Base-by-base conservation (phyloP, 805 yeast species). In the Lachancea sp. region DNA sequence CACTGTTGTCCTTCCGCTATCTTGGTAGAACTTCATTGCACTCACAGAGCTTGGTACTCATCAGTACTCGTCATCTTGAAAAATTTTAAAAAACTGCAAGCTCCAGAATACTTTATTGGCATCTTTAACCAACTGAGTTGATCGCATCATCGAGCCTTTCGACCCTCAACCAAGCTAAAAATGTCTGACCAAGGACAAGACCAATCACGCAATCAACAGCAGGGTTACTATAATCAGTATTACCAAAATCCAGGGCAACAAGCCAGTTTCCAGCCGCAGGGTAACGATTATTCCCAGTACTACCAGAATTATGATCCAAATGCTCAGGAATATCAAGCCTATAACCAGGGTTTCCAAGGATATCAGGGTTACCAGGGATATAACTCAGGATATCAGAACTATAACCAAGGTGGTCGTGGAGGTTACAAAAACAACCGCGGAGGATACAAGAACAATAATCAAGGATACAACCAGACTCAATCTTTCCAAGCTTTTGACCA, bases 101-200 rank as follows among this genome's bases (percentile, higher is more conserved):
- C 13, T 26, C 16, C 30, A 11, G 6, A 8, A 26, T 7, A 13
- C 30, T 6, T 26, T 26, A 22, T 22, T 13, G n/a, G n/a, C 30
- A 11, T n/a, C 8, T 26, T n/a, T 15, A 13, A 8, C 16, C 13
- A 12, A 7, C 30, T 26, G 7, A 26, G 7, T 7, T 7, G n/a
- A 12, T 6, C 16, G n/a, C 13, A 6, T 26, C 13, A 8, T 12
- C 30, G 30, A 26, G 30, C 13, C n/a, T n/a, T 11, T 30, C 13
- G 30, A 6, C 30, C n/a, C 6, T 26, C 16, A 34, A 29, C 9
- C n/a, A 8, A n/a, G 17, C 30, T n/a, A 21, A 21, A 29, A 11
- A 40, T 40, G 43, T 40, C 43, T 29, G 39, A 30, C 18, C 42
- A 39, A 28, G 64, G 64, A 39, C 74, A 66, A 42, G 39, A 36